These are phyloP conservation scores for Diaporthe sp. DNA, from an alignment of 2,329 filamentous ascomycete species.

Conservation along the genomic window DNA sequence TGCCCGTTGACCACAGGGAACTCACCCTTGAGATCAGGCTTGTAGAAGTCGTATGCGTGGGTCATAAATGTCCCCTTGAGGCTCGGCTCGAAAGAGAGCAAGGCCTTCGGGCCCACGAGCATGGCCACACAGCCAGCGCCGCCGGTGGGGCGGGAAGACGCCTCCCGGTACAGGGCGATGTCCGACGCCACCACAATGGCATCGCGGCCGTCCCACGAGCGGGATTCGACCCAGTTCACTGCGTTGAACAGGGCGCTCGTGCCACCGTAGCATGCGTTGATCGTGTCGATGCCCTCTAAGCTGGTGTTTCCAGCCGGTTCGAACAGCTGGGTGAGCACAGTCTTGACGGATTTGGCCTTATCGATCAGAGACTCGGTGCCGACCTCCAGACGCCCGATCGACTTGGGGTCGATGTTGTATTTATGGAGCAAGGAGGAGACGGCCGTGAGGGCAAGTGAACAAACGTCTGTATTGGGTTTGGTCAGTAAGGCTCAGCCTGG, in stretches of 20 bases:
- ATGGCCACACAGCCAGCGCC: constrained; percentile 85
- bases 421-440: constrained; percentile 84
- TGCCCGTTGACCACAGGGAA: constrained; percentile 89
- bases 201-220: constrained; percentile 86
- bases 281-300: constrained; percentile 84
- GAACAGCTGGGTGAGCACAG: constrained; percentile 88
- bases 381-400: constrained; percentile 85
- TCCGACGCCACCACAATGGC: constrained; percentile 85
- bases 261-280: constrained; percentile 90
- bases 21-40: constrained; percentile 88
- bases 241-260: constrained; percentile 88
- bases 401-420: constrained; percentile 84
- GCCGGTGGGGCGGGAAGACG: constrained; percentile 83
- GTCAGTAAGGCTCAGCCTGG: not conserved
- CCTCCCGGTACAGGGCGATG: constrained; percentile 89
- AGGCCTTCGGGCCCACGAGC: constrained; percentile 83
- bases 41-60: constrained; percentile 92
- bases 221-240: constrained; percentile 89
- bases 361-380: constrained; percentile 88
- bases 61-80: constrained; percentile 85
- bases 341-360: constrained; percentile 93
- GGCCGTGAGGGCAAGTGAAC: constrained; percentile 85
- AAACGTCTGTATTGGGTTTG: constrained; percentile 74
- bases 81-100: constrained; percentile 82
- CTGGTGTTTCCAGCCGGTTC: constrained; percentile 78